A percentile compares a stretch with the other conserved stretches of the same genome.
phyloP scores from a whole-genome alignment of 148 eudicot species.

The Salicornia ramosissima region DNA sequence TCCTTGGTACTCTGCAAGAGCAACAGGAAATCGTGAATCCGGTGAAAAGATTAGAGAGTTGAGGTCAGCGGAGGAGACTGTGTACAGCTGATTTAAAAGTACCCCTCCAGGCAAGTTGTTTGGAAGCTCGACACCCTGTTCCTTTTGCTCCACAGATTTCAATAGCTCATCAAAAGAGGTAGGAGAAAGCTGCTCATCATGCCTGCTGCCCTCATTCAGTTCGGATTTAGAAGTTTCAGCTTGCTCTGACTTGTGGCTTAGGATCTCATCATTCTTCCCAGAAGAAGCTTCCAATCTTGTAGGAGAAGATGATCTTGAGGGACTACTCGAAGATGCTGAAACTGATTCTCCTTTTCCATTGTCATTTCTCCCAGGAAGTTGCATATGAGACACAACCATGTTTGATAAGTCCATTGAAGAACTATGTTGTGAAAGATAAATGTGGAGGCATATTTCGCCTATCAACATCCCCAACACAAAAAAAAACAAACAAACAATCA shows the following conservation, averaged over 20 bases:
- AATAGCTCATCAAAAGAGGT: conserved; percentile 57
- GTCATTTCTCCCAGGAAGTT: conserved; percentile 21
- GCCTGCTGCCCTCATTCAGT: conserved; percentile 22
- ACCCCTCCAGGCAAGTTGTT: conserved; percentile 64
- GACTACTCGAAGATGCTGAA: conserved; percentile 39
- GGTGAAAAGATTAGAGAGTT: conserved; percentile 72
- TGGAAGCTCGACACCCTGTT: conserved; percentile 57
- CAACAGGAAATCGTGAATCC: conserved; percentile 48
- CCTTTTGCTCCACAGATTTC: conserved; percentile 45
- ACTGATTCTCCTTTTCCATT: conserved; percentile 19
- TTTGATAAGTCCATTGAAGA: conserved; percentile 34
- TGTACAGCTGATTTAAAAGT: conserved; percentile 60
- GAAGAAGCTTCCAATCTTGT: conserved; percentile 34
- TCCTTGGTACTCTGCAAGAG: conserved; percentile 50
- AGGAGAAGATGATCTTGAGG: conserved; percentile 48
- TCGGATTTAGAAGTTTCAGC: conserved; percentile 38
- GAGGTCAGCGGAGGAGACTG: conserved; percentile 50
- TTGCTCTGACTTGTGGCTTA: conserved; percentile 31
- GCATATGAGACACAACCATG: conserved; percentile 4
- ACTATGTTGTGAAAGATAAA: conserved; percentile 68
- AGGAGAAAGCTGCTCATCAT: conserved; percentile 42
- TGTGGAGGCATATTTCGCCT: conserved; percentile 88
- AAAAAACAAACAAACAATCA: not conserved
- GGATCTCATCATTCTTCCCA: conserved; percentile 46
- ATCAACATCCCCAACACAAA: not conserved